A percentile compares a stretch with the other conserved stretches of the same genome.
Conservation (phyloP, 495 filamentous ascomycete genomes). For the Podospora australis region DNA sequence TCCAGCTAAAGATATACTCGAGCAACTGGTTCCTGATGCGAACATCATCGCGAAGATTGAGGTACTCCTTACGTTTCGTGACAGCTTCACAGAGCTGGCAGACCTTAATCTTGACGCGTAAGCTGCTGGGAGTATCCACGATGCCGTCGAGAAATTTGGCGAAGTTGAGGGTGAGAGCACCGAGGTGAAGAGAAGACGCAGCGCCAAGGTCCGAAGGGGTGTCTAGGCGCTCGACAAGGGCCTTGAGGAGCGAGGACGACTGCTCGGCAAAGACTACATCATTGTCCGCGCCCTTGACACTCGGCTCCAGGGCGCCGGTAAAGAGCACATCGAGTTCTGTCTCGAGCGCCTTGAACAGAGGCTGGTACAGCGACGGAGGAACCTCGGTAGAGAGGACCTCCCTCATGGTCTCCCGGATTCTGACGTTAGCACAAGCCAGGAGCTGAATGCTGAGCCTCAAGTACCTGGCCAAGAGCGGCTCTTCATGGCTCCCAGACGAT, state of each 20-base stretch:
- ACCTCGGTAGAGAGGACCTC: slow-evolving; percentile 57
- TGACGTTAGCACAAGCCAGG: slow-evolving; percentile 54
- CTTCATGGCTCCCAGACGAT: slow-evolving; percentile 50
- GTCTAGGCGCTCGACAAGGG: slow-evolving; percentile 54
- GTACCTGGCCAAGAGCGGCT: slow-evolving; percentile 51
- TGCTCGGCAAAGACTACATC: slow-evolving; percentile 60
- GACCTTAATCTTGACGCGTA: slow-evolving; percentile 59
- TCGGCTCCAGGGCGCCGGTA: slow-evolving; percentile 42
- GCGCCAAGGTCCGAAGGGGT: slow-evolving; percentile 51
- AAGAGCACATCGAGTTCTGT: slow-evolving; percentile 54
- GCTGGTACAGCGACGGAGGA: slow-evolving; percentile 50
- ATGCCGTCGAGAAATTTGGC: slow-evolving; percentile 54
- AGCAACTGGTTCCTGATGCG: slow-evolving; percentile 58
- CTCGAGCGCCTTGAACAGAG: slow-evolving; percentile 55
- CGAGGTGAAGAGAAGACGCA: slow-evolving; percentile 52
- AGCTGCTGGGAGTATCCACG: slow-evolving; percentile 41
- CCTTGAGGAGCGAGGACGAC: slow-evolving; percentile 53
- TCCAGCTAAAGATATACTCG: slow-evolving; percentile 59
- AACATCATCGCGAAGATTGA: slow-evolving; percentile 60
- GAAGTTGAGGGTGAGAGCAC: slow-evolving; percentile 52
- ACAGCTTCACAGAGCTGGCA: slow-evolving; percentile 59
- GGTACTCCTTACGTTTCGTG: slow-evolving; percentile 57
- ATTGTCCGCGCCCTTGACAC: slow-evolving; percentile 48
- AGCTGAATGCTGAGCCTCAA: slow-evolving; percentile 56
- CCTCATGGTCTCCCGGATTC: slow-evolving; percentile 55